Conservation (phyloP, 2,329 filamentous ascomycete genomes). For the Pezicula carpinea region DNA sequence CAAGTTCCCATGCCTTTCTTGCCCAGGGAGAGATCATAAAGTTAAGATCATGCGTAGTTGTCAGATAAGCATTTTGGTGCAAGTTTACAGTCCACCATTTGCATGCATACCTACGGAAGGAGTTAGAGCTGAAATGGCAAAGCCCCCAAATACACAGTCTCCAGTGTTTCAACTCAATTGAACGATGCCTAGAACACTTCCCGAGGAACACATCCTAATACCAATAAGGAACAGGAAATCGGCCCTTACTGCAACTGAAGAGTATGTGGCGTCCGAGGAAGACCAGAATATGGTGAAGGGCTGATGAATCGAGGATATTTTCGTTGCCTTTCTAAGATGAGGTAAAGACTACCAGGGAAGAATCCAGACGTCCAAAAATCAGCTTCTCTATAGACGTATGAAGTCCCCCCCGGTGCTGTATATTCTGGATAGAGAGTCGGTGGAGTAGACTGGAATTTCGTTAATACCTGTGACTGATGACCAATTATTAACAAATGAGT, state of each 20-base stretch:
- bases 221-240: too few relatives aligned
- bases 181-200: too few relatives aligned
- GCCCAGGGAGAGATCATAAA: constrained; percentile 40
- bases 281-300: background rate
- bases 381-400: constrained; percentile 35
- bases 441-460: constrained; percentile 5
- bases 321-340: constrained; percentile 32
- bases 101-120: constrained; percentile 25
- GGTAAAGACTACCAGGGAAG: constrained; percentile 40
- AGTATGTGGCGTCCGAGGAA: constrained; percentile 13
- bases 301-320: constrained; percentile 18
- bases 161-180: too few relatives aligned
- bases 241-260: constrained; percentile 26
- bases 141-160: background rate
- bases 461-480: background rate
- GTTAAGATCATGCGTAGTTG: constrained; percentile 37
- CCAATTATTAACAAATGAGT: background rate
- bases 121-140: background rate
- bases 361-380: constrained; percentile 46
- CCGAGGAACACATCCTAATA: too few relatives aligned
- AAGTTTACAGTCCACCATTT: constrained; percentile 38
- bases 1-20: constrained; percentile 33
- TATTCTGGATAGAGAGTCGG: constrained; percentile 32
- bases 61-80: constrained; percentile 30
- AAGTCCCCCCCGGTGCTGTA: constrained; percentile 30